phyloP scores from a whole-genome alignment of 306 rosid genomes.

The Cicer arietinum region DNA sequence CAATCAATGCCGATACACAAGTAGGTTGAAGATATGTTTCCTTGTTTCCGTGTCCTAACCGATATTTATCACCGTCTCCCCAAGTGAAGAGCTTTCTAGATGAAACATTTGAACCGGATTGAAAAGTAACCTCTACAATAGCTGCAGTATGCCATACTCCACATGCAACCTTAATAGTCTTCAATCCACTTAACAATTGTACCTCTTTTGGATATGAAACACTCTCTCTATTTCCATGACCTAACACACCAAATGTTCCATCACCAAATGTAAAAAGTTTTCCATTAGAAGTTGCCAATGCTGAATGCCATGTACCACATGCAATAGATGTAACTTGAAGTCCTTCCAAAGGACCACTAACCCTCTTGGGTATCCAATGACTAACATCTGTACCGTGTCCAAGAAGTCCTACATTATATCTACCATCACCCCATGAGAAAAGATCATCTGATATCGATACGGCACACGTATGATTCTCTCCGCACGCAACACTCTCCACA shows the following conservation, averaged over 20 bases:
- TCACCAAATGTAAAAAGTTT: constrained; percentile 96
- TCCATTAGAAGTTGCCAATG: constrained; percentile 83
- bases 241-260: constrained; percentile 93
- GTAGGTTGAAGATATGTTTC: constrained; percentile 88
- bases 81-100: constrained; percentile 89
- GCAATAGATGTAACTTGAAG: constrained; percentile 87
- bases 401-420: constrained; percentile 82
- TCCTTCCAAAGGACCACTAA: constrained; percentile 84
- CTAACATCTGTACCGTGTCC: constrained; percentile 90
- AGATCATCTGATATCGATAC: constrained; percentile 77
- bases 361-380: constrained; percentile 92
- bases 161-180: constrained; percentile 85
- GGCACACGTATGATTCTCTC: constrained; percentile 92
- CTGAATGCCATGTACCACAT: constrained; percentile 99
- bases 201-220: constrained; percentile 84
- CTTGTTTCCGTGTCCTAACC: constrained; percentile 90
- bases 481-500: constrained; percentile 84
- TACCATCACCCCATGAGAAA: constrained; percentile 94
- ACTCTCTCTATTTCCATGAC: constrained; percentile 85
- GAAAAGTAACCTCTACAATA: constrained; percentile 86
- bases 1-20: constrained; percentile 85
- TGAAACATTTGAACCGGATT: constrained; percentile 60
- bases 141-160: constrained; percentile 99
- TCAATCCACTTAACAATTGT: constrained; percentile 76
- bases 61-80: constrained; percentile 95